Percentiles rank a stretch among this genome's conserved stretches.
Evolutionary conservation across 345 rosid genomes (phyloP).

Genomic region (Populus nigra): DNA sequence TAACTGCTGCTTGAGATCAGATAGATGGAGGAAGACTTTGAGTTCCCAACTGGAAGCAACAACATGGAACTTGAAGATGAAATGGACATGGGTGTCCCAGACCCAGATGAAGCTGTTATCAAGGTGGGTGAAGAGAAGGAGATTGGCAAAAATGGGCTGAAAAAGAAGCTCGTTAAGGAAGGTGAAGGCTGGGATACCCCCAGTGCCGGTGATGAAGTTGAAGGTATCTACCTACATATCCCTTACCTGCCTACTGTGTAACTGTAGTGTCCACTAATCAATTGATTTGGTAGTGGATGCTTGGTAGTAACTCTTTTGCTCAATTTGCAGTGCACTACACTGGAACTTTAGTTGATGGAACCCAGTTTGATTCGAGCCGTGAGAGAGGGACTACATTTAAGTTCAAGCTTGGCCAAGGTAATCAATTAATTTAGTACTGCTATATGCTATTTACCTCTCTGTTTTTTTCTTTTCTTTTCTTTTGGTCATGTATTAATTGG

Average conservation of each 20-base stretch:
- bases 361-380: constrained; percentile 87
- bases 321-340: constrained; percentile 48
- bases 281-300: too few species aligned
- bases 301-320: background rate
- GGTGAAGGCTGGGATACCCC: constrained; percentile 74
- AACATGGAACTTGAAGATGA: constrained; percentile 32
- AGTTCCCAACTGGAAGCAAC: constrained; percentile 38
- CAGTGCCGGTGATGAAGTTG: constrained; percentile 73
- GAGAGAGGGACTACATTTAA: constrained; percentile 83
- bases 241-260: too few species aligned
- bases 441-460: background rate
- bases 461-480: background rate
- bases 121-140: constrained; percentile 46
- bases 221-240: constrained; percentile 41
- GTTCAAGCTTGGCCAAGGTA: constrained; percentile 96
- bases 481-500: background rate
- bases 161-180: constrained; percentile 80
- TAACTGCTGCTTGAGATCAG: background rate
- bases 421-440: background rate
- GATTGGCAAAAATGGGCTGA: constrained; percentile 70
- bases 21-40: constrained; percentile 61
- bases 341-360: constrained; percentile 90
- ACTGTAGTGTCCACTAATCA: too few species aligned
- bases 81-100: constrained; percentile 53
- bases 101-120: constrained; percentile 11